Evolutionary conservation across 306 rosid species (phyloP), one percentile per base, ranked within the genome.

Genomic region (Vigna hirtella): DNA sequence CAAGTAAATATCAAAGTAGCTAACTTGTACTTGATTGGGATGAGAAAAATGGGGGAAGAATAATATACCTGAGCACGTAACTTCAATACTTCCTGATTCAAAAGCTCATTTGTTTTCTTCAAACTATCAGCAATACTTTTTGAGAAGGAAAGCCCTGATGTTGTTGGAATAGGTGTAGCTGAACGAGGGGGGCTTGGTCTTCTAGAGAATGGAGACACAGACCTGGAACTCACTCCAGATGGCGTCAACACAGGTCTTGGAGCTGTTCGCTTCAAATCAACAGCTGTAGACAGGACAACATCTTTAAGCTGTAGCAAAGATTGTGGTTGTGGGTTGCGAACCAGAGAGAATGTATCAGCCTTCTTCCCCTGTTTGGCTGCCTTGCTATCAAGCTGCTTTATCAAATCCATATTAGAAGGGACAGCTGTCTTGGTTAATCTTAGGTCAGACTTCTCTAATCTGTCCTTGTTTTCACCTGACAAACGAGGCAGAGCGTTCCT

Each of bases 291-390:
- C 84, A 95, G 73, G 83, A 88, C 96, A 69, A 92, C 96, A 84
- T 95, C 98, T 88, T 89, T 95, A 72, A 95, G 89, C 83, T 95
- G 98, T 82, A 92, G 83, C 86, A 95, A 71, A 13, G 97, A 90
- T 80, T 97, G 96, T 38, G 97, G 79, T 84, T 95, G 98, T 64
- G 93, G 52, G 66, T 93, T 62, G 24, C 91, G 92, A 68, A 86
- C 97, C 63, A 95, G 89, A 66, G 97, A 93, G 81, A 92, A 92
- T 10, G 89, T 83, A 73, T 95, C 98, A 26, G 91, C 93, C 84
- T 95, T 95, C 89, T 93, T 95, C 79, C 97, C 98, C 77, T 95
- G 98, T 69, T 92, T 95, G 63, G 93, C 98, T 72, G 98, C 98
- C 87, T 95, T 95, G 85, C 80, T 91, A 79, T 95, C 98, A 66